Conservation (phyloP, 257 asterid genomes). For the Nicotiana tabacum region DNA sequence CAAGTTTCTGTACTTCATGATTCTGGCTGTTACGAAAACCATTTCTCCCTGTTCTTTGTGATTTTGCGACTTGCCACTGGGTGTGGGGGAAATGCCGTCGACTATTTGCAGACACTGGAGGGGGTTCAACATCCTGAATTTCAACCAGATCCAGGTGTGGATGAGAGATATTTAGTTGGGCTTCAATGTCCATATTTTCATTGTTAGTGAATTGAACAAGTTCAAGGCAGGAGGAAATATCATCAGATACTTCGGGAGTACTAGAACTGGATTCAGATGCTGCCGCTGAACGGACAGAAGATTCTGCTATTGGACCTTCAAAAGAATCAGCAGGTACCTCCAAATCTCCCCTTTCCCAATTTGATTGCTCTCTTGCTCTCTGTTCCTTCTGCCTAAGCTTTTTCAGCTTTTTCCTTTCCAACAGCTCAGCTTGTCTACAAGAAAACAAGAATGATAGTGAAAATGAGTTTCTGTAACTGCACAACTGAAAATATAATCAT, state of each 20-base stretch:
- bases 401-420: slow-evolving; percentile 74
- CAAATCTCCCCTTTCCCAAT: slow-evolving; percentile 27
- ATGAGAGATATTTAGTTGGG: slow-evolving; percentile 28
- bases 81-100: slow-evolving; percentile 23
- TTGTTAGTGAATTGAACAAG: slow-evolving; percentile 34
- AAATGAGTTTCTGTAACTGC: not conserved
- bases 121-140: slow-evolving; percentile 38
- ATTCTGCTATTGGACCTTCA: slow-evolving; percentile 44
- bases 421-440: slow-evolving; percentile 58
- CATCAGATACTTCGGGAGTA: slow-evolving; percentile 28
- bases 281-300: slow-evolving; percentile 37
- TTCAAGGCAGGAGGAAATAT: slow-evolving; percentile 25
- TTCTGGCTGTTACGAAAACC: slow-evolving; percentile 40
- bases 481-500: not conserved
- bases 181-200: slow-evolving; percentile 38
- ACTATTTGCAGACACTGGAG: slow-evolving; percentile 26
- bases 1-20: slow-evolving; percentile 42
- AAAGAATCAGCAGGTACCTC: slow-evolving; percentile 28
- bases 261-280: slow-evolving; percentile 29
- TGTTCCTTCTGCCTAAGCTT: slow-evolving; percentile 85
- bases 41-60: slow-evolving; percentile 45
- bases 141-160: slow-evolving; percentile 28
- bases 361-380: slow-evolving; percentile 48
- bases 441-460: not conserved
- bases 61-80: slow-evolving; percentile 54